Base-by-base conservation (phyloP, 345 rosid species). In the Mangifera indica region DNA sequence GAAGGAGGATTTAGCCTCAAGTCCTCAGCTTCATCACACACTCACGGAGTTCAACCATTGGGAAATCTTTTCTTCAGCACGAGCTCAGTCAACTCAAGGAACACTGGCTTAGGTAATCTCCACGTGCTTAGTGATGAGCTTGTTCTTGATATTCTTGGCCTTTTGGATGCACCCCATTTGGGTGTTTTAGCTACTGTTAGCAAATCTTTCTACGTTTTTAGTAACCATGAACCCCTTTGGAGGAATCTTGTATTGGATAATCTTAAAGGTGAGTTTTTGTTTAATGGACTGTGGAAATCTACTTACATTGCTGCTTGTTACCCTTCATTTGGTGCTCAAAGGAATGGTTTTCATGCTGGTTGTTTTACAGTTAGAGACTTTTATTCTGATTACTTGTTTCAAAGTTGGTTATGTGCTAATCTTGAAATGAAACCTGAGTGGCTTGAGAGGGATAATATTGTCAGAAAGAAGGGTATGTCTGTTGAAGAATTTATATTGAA, bases 361-460 rank as follows among this genome's bases (percentile, higher is more conserved):
- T 57, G 76, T 58, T 69, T 89, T 79, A 84, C 70, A 77, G 85
- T 95, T 54, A 81, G 87, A 72, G 93, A 95, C 60, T 92, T 95
- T 71, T 95, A 84, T 61, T 95, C 98, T 14, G 98, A 95, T 78
- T 88, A 92, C 81, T 75, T 92, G 71, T 92, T 95, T 63, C 99
- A 92, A 84, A 92, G 96, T 63, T 95, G 99, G 99, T 76, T 95
- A 32, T 95, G 98, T 83, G 98, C 99, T 54, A 95, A 88, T 82
- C 90, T 95, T 64, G 99, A 90, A 77, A 92, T 95, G 98, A 95
- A 88, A 80, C 85, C 84, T 2, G 93, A 91, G 72, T 95, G 99
- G 99, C 91, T 95, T 34, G 85, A 84, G 79, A 87, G 97, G 66
- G 98, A 95, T 52, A 89, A 89, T 82, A 85, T 95, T 57, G 73